Evolutionary conservation across 2,329 filamentous ascomycete species (phyloP).

Genomic region (Aspergillus ibericus): DNA sequence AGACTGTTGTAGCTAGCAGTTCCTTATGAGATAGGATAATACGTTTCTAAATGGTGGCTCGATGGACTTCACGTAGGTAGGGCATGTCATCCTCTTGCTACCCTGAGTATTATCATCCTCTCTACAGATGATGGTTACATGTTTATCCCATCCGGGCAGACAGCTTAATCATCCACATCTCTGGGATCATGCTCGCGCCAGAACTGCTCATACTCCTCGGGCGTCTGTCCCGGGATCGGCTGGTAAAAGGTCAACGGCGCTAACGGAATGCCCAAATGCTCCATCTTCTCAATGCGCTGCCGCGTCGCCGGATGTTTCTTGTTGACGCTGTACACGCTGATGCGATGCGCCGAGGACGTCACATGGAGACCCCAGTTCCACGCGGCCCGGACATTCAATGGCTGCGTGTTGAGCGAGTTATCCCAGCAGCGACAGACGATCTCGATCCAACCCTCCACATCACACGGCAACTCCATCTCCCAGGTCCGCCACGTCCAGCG

Average conservation of each 20-base stretch:
- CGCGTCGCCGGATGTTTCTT: conserved; percentile 29
- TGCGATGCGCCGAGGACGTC: conserved; percentile 40
- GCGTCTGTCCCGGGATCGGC: conserved; percentile 27
- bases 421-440: conserved; percentile 62
- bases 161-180: conserved; percentile 27
- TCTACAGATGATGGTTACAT: no score
- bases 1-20: no score
- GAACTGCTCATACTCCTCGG: conserved; percentile 33
- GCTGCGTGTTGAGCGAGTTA: conserved; percentile 62
- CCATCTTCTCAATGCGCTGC: conserved; percentile 30
- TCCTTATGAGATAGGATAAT: no score
- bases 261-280: conserved; percentile 31
- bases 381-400: conserved; percentile 53
- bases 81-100: no score
- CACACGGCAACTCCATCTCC: conserved; percentile 62
- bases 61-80: no score
- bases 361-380: conserved; percentile 52
- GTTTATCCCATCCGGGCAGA: no score
- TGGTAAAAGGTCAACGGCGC: conserved; percentile 32
- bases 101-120: no score
- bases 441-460: conserved; percentile 63
- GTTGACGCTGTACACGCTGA: conserved; percentile 41
- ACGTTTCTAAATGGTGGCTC: no score
- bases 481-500: conserved; percentile 66
- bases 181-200: conserved; percentile 33